Percentiles rank a stretch among this genome's conserved stretches.
Evolutionary conservation across 768 basidiomycete species (phyloP).

Genomic region (Tylopilus balloui): DNA sequence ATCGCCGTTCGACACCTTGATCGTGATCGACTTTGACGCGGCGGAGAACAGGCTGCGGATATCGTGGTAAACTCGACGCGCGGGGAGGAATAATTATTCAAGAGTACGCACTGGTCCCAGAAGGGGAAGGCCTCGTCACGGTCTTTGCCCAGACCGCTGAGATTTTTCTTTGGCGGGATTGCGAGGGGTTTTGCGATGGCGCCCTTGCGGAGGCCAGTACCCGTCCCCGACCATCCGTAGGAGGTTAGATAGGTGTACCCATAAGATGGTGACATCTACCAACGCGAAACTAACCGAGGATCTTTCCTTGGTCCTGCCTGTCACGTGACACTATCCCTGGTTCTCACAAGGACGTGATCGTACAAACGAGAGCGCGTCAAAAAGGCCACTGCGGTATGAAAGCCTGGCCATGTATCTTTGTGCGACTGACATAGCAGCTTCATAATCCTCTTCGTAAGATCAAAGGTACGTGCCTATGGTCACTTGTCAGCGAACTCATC

Average conservation of each 20-base stretch:
- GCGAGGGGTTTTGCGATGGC: slow-evolving; percentile 73
- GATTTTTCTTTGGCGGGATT: slow-evolving; percentile 77
- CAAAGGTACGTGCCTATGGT: no score
- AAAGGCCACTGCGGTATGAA: no score
- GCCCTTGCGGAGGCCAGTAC: slow-evolving; percentile 78
- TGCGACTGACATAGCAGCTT: no score
- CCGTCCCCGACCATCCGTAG: slow-evolving; percentile 88
- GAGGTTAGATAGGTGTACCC: slow-evolving; percentile 66
- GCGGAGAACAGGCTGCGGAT: slow-evolving; percentile 58
- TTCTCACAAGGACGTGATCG: no score
- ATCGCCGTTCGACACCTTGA: slow-evolving; percentile 55
- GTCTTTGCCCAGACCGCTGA: slow-evolving; percentile 88
- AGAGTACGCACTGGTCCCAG: slow-evolving; percentile 86
- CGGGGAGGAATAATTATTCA: neutral
- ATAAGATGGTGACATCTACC: slow-evolving; percentile 13
- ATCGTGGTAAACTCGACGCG: neutral
- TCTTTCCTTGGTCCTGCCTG: no score
- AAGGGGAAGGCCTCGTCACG: slow-evolving; percentile 95
- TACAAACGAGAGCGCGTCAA: no score
- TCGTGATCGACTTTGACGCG: slow-evolving; percentile 77
- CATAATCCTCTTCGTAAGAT: no score
- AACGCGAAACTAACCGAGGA: neutral
- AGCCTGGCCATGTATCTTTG: no score
- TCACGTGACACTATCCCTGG: no score
- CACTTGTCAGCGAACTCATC: no score